Conservation (phyloP, 306 rosid genomes). For the Citrullus colocynthis region DNA sequence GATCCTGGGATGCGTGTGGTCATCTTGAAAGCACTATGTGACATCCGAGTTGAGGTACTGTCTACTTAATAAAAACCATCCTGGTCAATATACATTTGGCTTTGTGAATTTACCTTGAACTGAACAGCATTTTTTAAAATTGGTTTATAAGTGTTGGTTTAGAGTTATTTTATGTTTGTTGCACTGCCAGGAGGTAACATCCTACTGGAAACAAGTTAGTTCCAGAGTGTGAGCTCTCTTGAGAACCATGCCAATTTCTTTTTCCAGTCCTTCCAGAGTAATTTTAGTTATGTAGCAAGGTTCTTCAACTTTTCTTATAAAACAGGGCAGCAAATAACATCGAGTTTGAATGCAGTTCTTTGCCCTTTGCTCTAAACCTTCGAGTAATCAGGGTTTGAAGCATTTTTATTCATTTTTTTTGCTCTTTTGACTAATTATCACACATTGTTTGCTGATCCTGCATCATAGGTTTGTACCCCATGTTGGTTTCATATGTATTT, state of each 20-base stretch:
- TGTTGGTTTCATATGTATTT: background rate
- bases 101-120: background rate
- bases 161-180: background rate
- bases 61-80: background rate
- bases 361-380: background rate
- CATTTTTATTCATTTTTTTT: background rate
- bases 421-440: background rate
- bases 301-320: background rate
- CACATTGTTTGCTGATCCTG: background rate
- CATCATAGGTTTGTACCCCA: background rate
- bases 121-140: background rate
- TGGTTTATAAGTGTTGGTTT: background rate
- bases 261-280: background rate
- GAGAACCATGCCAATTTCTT: background rate
- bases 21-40: slow-evolving; percentile 96
- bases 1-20: slow-evolving; percentile 85
- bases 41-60: slow-evolving; percentile 96
- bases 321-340: background rate
- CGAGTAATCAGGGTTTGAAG: background rate
- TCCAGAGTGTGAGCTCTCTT: background rate
- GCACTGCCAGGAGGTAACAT: background rate
- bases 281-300: background rate
- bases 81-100: background rate
- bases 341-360: background rate
- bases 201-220: background rate